These are phyloP conservation scores for Cantharellus anzutake DNA, from an alignment of 768 basidiomycete species.

Conservation along the genomic window DNA sequence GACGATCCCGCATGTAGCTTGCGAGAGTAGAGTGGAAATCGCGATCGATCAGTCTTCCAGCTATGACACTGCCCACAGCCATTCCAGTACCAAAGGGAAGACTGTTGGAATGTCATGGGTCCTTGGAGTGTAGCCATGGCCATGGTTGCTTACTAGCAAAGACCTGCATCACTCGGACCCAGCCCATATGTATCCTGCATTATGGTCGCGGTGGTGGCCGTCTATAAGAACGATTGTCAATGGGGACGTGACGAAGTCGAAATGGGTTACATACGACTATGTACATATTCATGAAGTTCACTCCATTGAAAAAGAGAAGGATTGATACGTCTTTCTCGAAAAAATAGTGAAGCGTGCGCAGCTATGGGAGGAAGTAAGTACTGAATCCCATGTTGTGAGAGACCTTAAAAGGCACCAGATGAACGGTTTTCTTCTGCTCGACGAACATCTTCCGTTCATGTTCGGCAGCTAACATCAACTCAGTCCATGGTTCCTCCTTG, in stretches of 20 bases:
- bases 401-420: background rate
- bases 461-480: background rate
- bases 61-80: no score
- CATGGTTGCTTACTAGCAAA: background rate
- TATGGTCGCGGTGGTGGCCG: slow-evolving; percentile 8
- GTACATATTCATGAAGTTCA: background rate
- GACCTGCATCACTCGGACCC: background rate
- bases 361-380: background rate
- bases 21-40: no score
- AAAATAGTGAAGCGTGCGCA: background rate
- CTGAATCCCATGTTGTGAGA: background rate
- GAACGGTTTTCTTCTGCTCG: background rate
- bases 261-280: background rate
- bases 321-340: background rate
- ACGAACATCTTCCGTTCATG: background rate
- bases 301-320: background rate
- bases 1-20: no score
- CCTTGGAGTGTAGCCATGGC: background rate
- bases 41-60: no score
- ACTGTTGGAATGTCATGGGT: no score
- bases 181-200: background rate
- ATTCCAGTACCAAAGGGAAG: no score
- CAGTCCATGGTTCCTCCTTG: background rate
- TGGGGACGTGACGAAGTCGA: background rate
- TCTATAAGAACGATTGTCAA: slow-evolving; percentile 6